Evolutionary conservation across 2,329 filamentous ascomycete genomes (phyloP).

Genomic region (Neobulgaria alba): DNA sequence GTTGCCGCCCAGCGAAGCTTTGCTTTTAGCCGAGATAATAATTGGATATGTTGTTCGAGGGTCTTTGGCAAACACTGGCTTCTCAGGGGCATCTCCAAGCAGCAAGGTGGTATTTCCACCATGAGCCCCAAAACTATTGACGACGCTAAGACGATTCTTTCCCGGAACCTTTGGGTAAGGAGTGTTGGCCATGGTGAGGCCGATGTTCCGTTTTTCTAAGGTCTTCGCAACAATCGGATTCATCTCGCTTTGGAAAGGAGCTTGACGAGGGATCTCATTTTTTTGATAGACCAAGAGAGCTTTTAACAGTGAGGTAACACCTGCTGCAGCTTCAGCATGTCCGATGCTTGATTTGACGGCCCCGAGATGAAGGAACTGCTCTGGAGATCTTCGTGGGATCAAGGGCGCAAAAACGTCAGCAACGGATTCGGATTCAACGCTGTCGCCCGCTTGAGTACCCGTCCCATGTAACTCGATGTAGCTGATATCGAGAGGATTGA

Average conservation of each 20-base stretch:
- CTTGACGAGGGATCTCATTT: conserved; percentile 26
- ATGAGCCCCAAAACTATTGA: conserved; percentile 38
- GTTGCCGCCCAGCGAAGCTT: conserved; percentile 21
- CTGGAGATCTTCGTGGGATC: conserved; percentile 36
- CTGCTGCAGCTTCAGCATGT: conserved; percentile 30
- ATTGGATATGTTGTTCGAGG: conserved; percentile 37
- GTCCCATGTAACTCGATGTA: conserved; percentile 90
- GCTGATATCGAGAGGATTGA: conserved; percentile 68
- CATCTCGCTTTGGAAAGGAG: conserved; percentile 29
- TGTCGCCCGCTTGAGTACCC: conserved; percentile 78
- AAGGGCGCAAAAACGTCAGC: conserved; percentile 52
- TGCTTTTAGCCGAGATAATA: conserved; percentile 39
- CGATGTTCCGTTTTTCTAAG: conserved; percentile 30
- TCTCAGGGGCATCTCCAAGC: conserved; percentile 28
- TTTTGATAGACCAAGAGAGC: conserved; percentile 27
- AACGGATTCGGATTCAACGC: conserved; percentile 73
- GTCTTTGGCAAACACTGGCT: conserved; percentile 29
- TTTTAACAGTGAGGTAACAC: conserved; percentile 29
- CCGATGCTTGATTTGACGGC: conserved; percentile 31
- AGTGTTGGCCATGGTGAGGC: conserved; percentile 25
- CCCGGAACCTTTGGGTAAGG: conserved; percentile 7
- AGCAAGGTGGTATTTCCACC: conserved; percentile 28
- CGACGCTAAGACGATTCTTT: conserved; percentile 8
- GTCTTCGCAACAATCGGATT: conserved; percentile 28
- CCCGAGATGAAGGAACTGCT: conserved; percentile 41